Percentiles rank a stretch among this genome's conserved stretches.
phyloP scores from a whole-genome alignment of 1,139 yeast genomes.

The Hanseniaspora gamundiae region DNA sequence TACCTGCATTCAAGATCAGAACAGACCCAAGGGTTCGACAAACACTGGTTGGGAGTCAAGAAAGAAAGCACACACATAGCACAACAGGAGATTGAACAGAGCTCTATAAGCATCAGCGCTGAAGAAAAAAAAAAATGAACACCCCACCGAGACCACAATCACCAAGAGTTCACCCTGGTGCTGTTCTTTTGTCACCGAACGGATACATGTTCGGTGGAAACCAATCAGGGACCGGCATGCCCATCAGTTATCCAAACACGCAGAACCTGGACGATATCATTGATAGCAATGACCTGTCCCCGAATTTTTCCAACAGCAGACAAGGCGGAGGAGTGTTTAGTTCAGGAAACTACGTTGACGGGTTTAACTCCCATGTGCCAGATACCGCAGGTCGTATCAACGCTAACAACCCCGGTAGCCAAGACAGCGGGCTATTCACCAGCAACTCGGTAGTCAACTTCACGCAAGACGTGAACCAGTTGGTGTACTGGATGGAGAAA shows the following conservation, averaged over 20 bases:
- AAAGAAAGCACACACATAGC: too few relatives aligned
- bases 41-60: too few relatives aligned
- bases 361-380: background rate
- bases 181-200: slow-evolving; percentile 3
- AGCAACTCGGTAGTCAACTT: slow-evolving; percentile 25
- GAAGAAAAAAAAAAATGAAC: background rate
- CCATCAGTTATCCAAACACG: background rate
- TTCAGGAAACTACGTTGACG: background rate
- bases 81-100: too few relatives aligned
- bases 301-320: background rate
- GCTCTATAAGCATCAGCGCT: too few relatives aligned
- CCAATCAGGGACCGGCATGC: background rate
- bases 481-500: slow-evolving; percentile 49
- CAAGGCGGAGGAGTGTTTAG: background rate
- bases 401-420: background rate
- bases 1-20: too few relatives aligned
- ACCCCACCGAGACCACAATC: slow-evolving; percentile 4
- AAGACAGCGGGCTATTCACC: background rate
- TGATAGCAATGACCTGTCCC: background rate
- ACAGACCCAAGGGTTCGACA: too few relatives aligned
- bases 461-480: slow-evolving; percentile 37
- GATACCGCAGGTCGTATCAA: background rate
- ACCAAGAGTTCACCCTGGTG: slow-evolving; percentile 9
- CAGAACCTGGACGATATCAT: background rate
- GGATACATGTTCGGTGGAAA: background rate